Evolutionary conservation across 257 asterid species (phyloP), one percentile per base, ranked within the genome.

Genomic region (Scutellaria barbata): DNA sequence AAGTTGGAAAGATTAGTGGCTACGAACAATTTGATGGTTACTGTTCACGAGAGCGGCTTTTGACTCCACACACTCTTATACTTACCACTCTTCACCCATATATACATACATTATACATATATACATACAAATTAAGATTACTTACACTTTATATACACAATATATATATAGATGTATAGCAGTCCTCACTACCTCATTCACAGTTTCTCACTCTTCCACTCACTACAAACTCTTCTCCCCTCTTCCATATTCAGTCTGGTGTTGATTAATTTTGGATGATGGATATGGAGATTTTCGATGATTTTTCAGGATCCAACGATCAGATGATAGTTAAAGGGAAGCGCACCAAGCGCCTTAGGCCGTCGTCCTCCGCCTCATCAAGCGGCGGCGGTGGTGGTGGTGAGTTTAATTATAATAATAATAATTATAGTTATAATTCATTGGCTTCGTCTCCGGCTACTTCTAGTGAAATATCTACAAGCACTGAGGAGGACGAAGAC

Each of bases 401-500:
- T 18, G 85, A 62, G 6, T 46, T 76, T 41, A 69, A 12, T 47
- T 58, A 20, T 16, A 22, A 30, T 30, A 30, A 30, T 30, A 2
- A 30, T 4, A 30, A 30, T 30, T 30, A 30, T 4, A 4, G 35
- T 30, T 30, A 30, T 30, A 57, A 43, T 35, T 62, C 80, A 0
- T 10, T 71, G 18, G 8, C 68, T 65, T 71, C 83, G 6, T 79
- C 84, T 50, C 66, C 82, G 18, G 45, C 84, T 12, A 74, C 86
- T 22, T 79, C 79, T 5, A 84, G 82, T 18, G 86, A 75, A 42
- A 82, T 71, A 40, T 79, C 87, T 6, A 76, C 87, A 0, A 80
- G 80, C 61, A 79, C 87, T 0, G 85, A 86, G 74, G 96, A 89
- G 66, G 96, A 92, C 41, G 89, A 88, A 63, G 98, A 92, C 69